phyloP scores from a whole-genome alignment of 129 eudicot species.

The Silybum marianum region DNA sequence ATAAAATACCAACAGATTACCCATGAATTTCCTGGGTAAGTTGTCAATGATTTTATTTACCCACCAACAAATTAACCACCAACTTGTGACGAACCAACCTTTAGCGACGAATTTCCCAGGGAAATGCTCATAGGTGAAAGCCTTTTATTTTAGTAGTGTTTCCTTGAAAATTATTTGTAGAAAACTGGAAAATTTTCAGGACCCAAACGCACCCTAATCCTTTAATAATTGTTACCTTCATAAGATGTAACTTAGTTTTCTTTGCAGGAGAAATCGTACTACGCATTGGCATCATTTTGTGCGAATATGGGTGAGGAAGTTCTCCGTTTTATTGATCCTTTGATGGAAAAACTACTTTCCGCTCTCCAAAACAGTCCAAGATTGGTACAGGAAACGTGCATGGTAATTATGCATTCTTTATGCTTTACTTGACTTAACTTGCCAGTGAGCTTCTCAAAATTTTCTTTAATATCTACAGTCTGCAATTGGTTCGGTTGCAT shows the following conservation, averaged over 20 bases:
- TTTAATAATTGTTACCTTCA: neutral
- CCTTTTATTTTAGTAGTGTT: no score
- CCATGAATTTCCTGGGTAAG: no score
- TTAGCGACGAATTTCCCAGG: no score
- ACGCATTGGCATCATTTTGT: conserved; percentile 94
- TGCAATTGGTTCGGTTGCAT: conserved; percentile 90
- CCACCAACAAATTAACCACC: no score
- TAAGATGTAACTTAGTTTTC: conserved; percentile 1
- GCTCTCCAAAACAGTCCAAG: conserved; percentile 81
- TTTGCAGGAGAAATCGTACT: conserved; percentile 89
- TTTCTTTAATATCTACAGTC: conserved; percentile 53
- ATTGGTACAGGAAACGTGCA: conserved; percentile 84
- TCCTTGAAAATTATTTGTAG: no score
- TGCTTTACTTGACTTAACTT: conserved; percentile 19
- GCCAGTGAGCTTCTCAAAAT: conserved; percentile 4
- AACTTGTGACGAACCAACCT: no score
- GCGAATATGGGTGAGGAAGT: conserved; percentile 92
- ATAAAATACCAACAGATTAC: no score
- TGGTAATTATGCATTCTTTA: conserved; percentile 50
- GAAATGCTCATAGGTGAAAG: no score
- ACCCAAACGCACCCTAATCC: no score
- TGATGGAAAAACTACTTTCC: conserved; percentile 69
- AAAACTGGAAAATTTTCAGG: no score
- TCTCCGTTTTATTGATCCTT: conserved; percentile 76
- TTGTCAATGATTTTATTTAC: no score